Conservation (phyloP, 257 asterid genomes). For the Nicotiana undulata region DNA sequence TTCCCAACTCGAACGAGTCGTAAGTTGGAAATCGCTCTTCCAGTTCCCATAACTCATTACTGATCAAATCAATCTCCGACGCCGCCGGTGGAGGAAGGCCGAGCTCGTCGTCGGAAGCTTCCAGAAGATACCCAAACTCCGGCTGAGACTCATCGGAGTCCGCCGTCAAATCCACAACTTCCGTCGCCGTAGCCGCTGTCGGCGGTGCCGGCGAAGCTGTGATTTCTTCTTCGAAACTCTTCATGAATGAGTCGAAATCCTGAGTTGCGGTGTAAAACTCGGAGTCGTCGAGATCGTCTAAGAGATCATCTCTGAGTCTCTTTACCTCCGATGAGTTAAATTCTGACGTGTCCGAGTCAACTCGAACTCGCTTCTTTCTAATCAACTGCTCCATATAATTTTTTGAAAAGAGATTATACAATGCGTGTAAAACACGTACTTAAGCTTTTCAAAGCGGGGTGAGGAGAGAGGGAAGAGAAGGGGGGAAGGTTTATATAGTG, state of each 20-base stretch:
- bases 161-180: slow-evolving; percentile 30
- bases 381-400: slow-evolving; percentile 35
- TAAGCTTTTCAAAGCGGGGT: not conserved
- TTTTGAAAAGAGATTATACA: not conserved
- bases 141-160: slow-evolving; percentile 48
- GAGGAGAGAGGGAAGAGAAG: not conserved
- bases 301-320: slow-evolving; percentile 49
- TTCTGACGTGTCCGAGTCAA: slow-evolving; percentile 29
- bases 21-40: slow-evolving; percentile 29
- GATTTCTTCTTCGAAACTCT: slow-evolving; percentile 74
- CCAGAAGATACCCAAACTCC: slow-evolving; percentile 56
- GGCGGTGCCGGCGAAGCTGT: slow-evolving; percentile 20
- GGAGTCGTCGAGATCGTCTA: slow-evolving; percentile 46
- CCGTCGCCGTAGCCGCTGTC: slow-evolving; percentile 8
- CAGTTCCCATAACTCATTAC: slow-evolving; percentile 38
- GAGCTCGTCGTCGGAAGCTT: slow-evolving; percentile 75
- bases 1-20: slow-evolving; percentile 50
- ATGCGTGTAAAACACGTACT: not conserved
- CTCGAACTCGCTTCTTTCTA: slow-evolving; percentile 43
- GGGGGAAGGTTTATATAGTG: slow-evolving; percentile 25
- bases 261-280: slow-evolving; percentile 33
- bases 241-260: slow-evolving; percentile 77
- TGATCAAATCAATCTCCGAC: slow-evolving; percentile 27
- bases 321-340: slow-evolving; percentile 62
- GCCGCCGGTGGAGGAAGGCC: slow-evolving; percentile 59